Conservation (phyloP, 2,329 filamentous ascomycete genomes). For the Sclerotinia trifoliorum region DNA sequence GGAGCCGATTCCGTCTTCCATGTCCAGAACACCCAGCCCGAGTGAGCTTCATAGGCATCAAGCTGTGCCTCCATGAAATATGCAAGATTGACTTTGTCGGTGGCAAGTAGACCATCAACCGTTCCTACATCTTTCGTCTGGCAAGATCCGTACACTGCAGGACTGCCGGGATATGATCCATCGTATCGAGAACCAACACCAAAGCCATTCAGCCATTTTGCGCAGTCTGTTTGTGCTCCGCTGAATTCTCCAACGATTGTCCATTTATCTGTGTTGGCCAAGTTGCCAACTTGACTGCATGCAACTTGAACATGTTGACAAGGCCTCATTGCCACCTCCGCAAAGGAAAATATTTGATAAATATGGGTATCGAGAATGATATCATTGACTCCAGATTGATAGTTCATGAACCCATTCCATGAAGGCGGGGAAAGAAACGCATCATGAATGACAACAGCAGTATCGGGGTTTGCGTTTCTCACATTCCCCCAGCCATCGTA, state of each 20-base stretch:
- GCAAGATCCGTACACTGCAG: slow-evolving; percentile 41
- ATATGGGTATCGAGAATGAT: slow-evolving; percentile 47
- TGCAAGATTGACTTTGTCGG: slow-evolving; percentile 41
- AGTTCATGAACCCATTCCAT: slow-evolving; percentile 63
- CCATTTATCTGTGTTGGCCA: slow-evolving; percentile 40
- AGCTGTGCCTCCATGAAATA: slow-evolving; percentile 47
- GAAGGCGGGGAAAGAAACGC: slow-evolving; percentile 52
- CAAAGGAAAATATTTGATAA: slow-evolving; percentile 45
- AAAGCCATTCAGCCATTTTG: slow-evolving; percentile 53
- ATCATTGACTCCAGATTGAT: slow-evolving; percentile 38
- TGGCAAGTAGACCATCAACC: slow-evolving; percentile 40
- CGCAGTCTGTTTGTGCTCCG: slow-evolving; percentile 46
- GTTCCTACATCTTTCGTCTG: slow-evolving; percentile 50
- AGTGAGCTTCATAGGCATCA: slow-evolving; percentile 44
- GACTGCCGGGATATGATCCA: slow-evolving; percentile 41
- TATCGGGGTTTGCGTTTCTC: slow-evolving; percentile 46
- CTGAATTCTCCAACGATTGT: slow-evolving; percentile 47
- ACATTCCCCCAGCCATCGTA: slow-evolving; percentile 52
- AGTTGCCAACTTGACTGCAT: slow-evolving; percentile 41
- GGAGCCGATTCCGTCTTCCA: slow-evolving; percentile 46
- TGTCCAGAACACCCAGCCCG: slow-evolving; percentile 45
- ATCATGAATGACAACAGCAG: slow-evolving; percentile 57
- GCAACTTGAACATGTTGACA: slow-evolving; percentile 44
- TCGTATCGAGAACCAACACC: slow-evolving; percentile 58
- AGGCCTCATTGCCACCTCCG: slow-evolving; percentile 42